Base-by-base conservation (phyloP, 1,284 basidiomycete species). In the Apiotrichum gamsii region DNA sequence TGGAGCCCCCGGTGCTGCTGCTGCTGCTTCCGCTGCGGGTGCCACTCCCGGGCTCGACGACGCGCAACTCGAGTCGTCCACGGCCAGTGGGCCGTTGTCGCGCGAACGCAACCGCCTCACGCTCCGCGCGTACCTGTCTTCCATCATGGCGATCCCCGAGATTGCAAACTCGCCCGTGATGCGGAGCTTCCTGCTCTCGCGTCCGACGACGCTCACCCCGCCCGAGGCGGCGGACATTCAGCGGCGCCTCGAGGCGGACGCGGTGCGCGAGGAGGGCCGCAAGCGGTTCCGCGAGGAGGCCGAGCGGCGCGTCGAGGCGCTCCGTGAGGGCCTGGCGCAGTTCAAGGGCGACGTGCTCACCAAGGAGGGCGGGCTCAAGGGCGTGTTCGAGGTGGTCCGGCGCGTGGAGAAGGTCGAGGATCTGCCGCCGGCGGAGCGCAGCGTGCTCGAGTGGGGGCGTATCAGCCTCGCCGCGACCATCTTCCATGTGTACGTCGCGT, bases 51-150 rank as follows among this genome's bases (percentile, higher is more conserved):
- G 39, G 20, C 19, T 43, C 24, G 47, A 49, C 16, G 43, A 36
- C 6, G 11, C 38, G 9, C 14, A 42, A 8, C 31, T 14, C 13
- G 40, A 33, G 4, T 8, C 19, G 16, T 11, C 20, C 35, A 13
- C 13, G 18, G 11, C 35, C 5, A 9, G 20, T 4, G 40, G 40
- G 0, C 81, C 82, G 20, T 78, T 96, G 15, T 77, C 87, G 0
- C 78, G 91, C 23, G 95, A 99, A 71, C 94, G 91, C 78, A 99
- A 99, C 62, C 79, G 95, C 8, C 76, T 98, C 8, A 98, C 95
- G 0, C 80, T 99, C 8, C 82, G 95, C 19, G 87, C 90, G 0
- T 98, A 97, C 70, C 77, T 99, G 14, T 85, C 87, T 57, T 74
- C 81, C 0, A 76, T 99, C 18, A 76, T 99, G 34, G 72, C 79